Conservation (phyloP, 768 basidiomycete species). For the Lactifluus piperatus region DNA sequence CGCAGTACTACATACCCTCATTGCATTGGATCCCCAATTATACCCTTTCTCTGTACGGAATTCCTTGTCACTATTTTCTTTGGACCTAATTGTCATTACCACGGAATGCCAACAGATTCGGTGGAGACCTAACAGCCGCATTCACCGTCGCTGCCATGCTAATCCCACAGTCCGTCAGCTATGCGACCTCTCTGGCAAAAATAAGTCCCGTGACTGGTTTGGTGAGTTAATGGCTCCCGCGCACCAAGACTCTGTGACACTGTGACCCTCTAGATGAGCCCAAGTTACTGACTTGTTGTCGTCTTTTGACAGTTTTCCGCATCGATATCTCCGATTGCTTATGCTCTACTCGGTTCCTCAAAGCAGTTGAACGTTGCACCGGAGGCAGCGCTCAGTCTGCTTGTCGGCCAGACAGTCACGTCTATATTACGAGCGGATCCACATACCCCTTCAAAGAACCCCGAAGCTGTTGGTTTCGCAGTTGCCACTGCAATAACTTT, state of each 20-base stretch:
- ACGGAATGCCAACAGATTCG: constrained; percentile 33
- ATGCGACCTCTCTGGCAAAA: constrained; percentile 81
- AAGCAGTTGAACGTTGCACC: constrained; percentile 77
- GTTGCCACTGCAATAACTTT: constrained; percentile 78
- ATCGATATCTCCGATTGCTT: constrained; percentile 79
- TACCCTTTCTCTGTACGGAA: constrained; percentile 51
- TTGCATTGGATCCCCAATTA: constrained; percentile 76
- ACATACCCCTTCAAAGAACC: constrained; percentile 28
- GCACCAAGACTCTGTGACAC: background rate
- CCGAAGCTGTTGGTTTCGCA: constrained; percentile 49
- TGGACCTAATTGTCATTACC: constrained; percentile 28
- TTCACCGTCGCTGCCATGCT: constrained; percentile 79
- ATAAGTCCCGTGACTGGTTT: constrained; percentile 80
- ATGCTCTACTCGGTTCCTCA: constrained; percentile 84
- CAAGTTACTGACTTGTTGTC: background rate
- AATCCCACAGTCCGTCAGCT: constrained; percentile 84
- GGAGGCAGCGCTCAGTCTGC: constrained; percentile 79
- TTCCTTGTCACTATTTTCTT: background rate
- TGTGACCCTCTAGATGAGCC: no score
- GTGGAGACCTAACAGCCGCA: constrained; percentile 76
- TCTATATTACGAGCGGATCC: constrained; percentile 42
- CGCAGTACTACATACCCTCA: constrained; percentile 73
- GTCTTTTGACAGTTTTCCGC: constrained; percentile 57
- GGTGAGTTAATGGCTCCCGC: constrained; percentile 35
- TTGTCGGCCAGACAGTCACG: constrained; percentile 80